Base-by-base conservation (phyloP, 768 basidiomycete genomes). In the Neoboletus magnificus region DNA sequence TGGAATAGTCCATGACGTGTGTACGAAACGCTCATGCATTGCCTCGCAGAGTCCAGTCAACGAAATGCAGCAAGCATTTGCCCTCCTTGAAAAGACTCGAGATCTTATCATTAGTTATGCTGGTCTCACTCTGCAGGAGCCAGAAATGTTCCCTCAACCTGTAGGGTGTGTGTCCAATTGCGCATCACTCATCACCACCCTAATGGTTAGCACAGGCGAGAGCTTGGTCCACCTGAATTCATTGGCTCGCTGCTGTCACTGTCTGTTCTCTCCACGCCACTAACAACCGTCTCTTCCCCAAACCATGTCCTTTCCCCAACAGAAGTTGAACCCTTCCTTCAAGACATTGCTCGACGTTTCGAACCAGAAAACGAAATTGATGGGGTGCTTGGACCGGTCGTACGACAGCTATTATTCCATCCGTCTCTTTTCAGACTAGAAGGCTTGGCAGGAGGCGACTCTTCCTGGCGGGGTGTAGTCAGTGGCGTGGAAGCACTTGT, bases 91-190 rank as follows among this genome's bases (percentile, higher is more conserved):
- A 41, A 91, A 86, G 69, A 68, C 90, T 36, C 86, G 88, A n/a
- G 81, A 88, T 54, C 78, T 97, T 16, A 72, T 98, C 48, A 83
- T 98, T 60, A 92, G 88, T 54, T 97, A 97, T 73, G 83, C 87
- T 12, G 95, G 94, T 6, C 79, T 98, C 46, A 89, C 82, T 23
- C 76, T 99, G 11, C 93, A 95, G 72, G 94, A 95, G 56, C 91
- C 95, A 1, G 86, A 85, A 37, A 95, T 98, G 88, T 98, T 99
- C 62, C 90, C 93, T 46, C 92, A 97, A 62, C 95, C 94, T 11
- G 52, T 72, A 50, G 81, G 83, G 93, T 91, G 70, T 56, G 82
- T 75, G 25, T 45, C 22, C 47, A 33, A 18, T 8, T 18, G 22
- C 49, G 33, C 15, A 36, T 37, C 32, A 42, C 23, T 16, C 32